A percentile compares a stretch with the other conserved stretches of the same genome.
phyloP scores from a whole-genome alignment of 2,329 filamentous ascomycete genomes.

The Dryadomyces sulphureus region DNA sequence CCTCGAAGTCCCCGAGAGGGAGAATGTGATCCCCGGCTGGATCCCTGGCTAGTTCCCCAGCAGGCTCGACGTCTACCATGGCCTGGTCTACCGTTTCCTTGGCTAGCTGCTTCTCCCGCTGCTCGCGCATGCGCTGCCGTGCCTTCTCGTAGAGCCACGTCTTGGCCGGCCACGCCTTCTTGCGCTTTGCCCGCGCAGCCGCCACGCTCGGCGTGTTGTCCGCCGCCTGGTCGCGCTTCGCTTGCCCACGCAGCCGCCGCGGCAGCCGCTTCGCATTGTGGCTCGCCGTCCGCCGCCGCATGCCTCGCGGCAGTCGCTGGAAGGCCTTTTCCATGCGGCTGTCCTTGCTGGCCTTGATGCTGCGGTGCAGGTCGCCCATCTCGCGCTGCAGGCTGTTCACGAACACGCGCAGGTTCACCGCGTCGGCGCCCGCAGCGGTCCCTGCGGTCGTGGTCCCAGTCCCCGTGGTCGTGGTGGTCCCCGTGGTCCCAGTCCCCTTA shows the following conservation, averaged over 20 bases:
- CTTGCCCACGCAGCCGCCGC: constrained; percentile 55
- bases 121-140: constrained; percentile 18
- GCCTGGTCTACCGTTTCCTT: constrained; percentile 8
- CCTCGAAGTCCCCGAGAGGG: too few relatives aligned
- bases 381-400: constrained; percentile 78
- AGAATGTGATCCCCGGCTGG: too few relatives aligned
- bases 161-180: constrained; percentile 17
- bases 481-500: background rate
- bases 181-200: constrained; percentile 42
- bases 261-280: constrained; percentile 91
- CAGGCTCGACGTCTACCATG: constrained; percentile 4
- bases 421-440: constrained; percentile 38
- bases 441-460: background rate
- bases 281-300: constrained; percentile 79
- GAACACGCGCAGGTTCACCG: constrained; percentile 75
- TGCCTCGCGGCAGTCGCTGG: constrained; percentile 71
- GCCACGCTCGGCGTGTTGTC: constrained; percentile 82
- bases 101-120: constrained; percentile 8
- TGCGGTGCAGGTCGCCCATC: constrained; percentile 69
- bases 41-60: background rate
- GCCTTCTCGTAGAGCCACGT: constrained; percentile 11
- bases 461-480: background rate
- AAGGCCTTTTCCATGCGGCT: constrained; percentile 53
- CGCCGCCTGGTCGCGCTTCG: constrained; percentile 61
- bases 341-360: constrained; percentile 51